Conservation (phyloP, 805 yeast genomes). For the Lipomyces orientalis region DNA sequence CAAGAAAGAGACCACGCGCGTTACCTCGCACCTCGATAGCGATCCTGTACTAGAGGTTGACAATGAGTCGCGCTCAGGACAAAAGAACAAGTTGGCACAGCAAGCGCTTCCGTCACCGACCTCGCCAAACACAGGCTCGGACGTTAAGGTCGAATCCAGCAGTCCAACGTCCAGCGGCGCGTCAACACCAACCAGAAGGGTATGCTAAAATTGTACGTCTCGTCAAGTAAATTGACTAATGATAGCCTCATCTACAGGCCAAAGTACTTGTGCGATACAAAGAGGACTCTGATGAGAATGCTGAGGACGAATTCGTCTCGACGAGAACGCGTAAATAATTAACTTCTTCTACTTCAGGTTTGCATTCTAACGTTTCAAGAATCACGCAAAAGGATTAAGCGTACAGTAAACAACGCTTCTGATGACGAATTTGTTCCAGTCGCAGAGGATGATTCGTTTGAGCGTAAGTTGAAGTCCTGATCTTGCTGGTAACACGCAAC, state of each 20-base stretch:
- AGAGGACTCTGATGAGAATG: slow-evolving; percentile 33
- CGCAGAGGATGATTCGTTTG: slow-evolving; percentile 32
- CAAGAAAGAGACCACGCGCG: slow-evolving; percentile 4
- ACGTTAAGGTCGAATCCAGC: slow-evolving; percentile 13
- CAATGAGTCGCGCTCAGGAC: slow-evolving; percentile 6
- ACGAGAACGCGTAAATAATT: background rate
- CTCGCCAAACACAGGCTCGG: slow-evolving; percentile 15
- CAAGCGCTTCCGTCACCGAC: slow-evolving; percentile 8
- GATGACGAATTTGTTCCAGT: slow-evolving; percentile 49
- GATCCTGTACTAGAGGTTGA: slow-evolving; percentile 28
- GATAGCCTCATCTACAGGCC: slow-evolving; percentile 8
- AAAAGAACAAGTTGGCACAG: background rate
- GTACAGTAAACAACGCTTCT: slow-evolving; percentile 39
- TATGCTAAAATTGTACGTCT: slow-evolving; percentile 4
- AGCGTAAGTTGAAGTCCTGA: slow-evolving; percentile 10
- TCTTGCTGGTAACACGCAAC: background rate
- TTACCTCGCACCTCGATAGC: slow-evolving; percentile 27
- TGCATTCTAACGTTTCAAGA: slow-evolving; percentile 13
- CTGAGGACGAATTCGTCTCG: slow-evolving; percentile 3
- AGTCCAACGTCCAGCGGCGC: slow-evolving; percentile 18
- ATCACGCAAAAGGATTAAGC: slow-evolving; percentile 31
- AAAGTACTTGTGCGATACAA: slow-evolving; percentile 27
- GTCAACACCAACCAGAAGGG: slow-evolving; percentile 23
- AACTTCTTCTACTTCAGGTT: background rate
- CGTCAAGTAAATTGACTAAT: background rate